Base-by-base conservation (phyloP, 352 stramenopile species). In the Peronospora tabacina region DNA sequence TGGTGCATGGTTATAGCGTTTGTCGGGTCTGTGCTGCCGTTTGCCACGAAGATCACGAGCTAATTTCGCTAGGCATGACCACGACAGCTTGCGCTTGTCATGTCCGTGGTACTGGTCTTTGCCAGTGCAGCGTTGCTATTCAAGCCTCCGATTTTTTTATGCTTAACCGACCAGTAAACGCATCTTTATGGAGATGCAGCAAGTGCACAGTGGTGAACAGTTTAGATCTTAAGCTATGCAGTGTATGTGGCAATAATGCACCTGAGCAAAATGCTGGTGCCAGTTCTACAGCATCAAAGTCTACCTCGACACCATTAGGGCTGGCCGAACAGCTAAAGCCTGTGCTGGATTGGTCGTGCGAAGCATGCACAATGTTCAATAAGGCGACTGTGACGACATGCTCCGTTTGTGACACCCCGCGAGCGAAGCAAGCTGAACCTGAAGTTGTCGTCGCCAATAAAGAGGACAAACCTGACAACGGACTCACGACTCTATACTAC, bases 191-290 rank as follows among this genome's bases (percentile, higher is more conserved):
- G 84, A 78, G 74, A 36, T 94, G 84, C 49, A 80, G 59, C 43
- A 78, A 86, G 36, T 94, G 83, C 57, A 94, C 83, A 0, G 77
- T 94, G 28, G 70, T 92, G 15, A 94, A 94, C 47, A 58, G 62
- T 5, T 45, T 72, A 7, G 57, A 72, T n/a, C 40, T 69, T 1
- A 69, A 61, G 9, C 60, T 69, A 39, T 94, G 83, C 42, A 75
- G 62, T 33, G 77, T 92, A 24, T 94, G 83, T 44, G 68, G 72
- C 26, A 69, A 76, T 33, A 55, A 36, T 35, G 56, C 48, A 0
- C 44, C 65, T 0, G 30, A 68, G 5, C 9, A 44, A 38, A 63
- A 36, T 26, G 28, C 46, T 32, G 34, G n/a, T 35, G 1, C 17
- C 37, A 24, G 33, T 20, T 38, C 56, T 1, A 13, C 43, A 7